A percentile compares a stretch with the other conserved stretches of the same genome.
These are phyloP conservation scores for Corynascus novoguineensis DNA, from an alignment of 495 filamentous ascomycete genomes.

Conservation along the genomic window DNA sequence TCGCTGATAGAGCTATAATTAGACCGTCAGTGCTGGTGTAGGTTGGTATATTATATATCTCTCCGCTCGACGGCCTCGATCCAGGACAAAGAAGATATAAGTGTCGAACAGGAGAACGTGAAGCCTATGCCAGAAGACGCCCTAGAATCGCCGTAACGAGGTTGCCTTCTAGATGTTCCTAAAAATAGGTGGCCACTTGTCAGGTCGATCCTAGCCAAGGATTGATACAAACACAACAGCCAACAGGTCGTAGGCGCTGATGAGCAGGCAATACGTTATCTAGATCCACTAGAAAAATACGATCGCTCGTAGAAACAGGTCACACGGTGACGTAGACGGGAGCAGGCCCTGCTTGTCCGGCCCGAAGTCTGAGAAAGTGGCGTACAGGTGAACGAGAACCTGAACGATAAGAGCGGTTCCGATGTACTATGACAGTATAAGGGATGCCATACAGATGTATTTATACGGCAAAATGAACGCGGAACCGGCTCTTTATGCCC, in stretches of 20 bases:
- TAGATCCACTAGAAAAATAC: slow-evolving; percentile 19
- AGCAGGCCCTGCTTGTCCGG: slow-evolving; percentile 15
- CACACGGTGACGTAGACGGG: slow-evolving; percentile 1
- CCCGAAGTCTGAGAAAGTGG: slow-evolving; percentile 16
- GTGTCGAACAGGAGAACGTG: slow-evolving; percentile 9
- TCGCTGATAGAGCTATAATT: neutral
- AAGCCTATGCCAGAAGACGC: slow-evolving; percentile 30
- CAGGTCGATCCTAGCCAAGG: slow-evolving; percentile 21
- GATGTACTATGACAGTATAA: neutral
- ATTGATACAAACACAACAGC: slow-evolving; percentile 24
- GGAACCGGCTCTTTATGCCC: neutral
- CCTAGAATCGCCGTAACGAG: slow-evolving; percentile 31
- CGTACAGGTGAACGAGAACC: neutral
- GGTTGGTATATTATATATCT: neutral
- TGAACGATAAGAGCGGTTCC: neutral
- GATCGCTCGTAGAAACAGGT: slow-evolving; percentile 12
- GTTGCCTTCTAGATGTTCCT: slow-evolving; percentile 21
- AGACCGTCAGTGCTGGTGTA: neutral
- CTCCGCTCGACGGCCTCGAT: neutral
- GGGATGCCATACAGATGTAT: neutral
- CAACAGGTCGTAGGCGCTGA: slow-evolving; percentile 19
- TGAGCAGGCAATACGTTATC: slow-evolving; percentile 18
- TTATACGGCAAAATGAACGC: neutral
- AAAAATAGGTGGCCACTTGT: slow-evolving; percentile 30
- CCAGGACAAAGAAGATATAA: slow-evolving; percentile 4